These are phyloP conservation scores for Pseudozyma tsukubaensis DNA, from an alignment of 1,284 basidiomycete species.

Conservation along the genomic window DNA sequence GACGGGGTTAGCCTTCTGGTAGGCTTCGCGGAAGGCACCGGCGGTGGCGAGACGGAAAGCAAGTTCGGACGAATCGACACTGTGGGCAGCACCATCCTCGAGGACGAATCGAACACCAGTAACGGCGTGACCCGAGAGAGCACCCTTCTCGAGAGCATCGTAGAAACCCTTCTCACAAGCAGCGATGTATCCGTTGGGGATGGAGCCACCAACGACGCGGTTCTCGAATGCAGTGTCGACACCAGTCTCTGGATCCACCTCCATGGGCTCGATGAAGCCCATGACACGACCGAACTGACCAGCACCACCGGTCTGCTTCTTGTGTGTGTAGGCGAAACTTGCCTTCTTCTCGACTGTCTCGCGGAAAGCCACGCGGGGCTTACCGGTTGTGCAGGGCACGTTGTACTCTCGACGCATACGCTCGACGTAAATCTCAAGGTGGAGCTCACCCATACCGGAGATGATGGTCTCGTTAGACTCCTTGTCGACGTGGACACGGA, in stretches of 20 bases:
- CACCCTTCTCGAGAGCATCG: conserved; percentile 92
- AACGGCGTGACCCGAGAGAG: conserved; percentile 88
- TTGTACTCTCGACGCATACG: conserved; percentile 98
- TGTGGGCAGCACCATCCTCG: conserved; percentile 90
- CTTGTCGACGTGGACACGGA: conserved; percentile 93
- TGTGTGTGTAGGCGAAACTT: conserved; percentile 92
- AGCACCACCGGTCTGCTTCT: conserved; percentile 97
- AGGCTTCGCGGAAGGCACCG: conserved; percentile 93
- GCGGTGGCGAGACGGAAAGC: conserved; percentile 92
- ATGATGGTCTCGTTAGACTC: conserved; percentile 99
- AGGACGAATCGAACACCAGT: conserved; percentile 88
- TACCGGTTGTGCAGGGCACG: conserved; percentile 91
- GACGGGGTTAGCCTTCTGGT: conserved; percentile 80
- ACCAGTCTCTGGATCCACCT: conserved; percentile 80
- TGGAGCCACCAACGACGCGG: conserved; percentile 88
- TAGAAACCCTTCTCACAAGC: conserved; percentile 97
- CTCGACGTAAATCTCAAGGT: conserved; percentile 99
- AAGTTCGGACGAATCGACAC: conserved; percentile 96
- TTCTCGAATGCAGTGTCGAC: conserved; percentile 91
- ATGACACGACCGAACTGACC: conserved; percentile 96
- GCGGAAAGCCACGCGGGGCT: conserved; percentile 95
- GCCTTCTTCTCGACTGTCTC: conserved; percentile 88
- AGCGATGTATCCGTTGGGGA: conserved; percentile 91
- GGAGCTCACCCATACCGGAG: conserved; percentile 98
- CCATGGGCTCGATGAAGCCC: conserved; percentile 90